A percentile compares a stretch with the other conserved stretches of the same genome.
These are phyloP conservation scores for Wallacemonas sp. DNA, from an alignment of 208 protist genomes.

Conservation along the genomic window DNA sequence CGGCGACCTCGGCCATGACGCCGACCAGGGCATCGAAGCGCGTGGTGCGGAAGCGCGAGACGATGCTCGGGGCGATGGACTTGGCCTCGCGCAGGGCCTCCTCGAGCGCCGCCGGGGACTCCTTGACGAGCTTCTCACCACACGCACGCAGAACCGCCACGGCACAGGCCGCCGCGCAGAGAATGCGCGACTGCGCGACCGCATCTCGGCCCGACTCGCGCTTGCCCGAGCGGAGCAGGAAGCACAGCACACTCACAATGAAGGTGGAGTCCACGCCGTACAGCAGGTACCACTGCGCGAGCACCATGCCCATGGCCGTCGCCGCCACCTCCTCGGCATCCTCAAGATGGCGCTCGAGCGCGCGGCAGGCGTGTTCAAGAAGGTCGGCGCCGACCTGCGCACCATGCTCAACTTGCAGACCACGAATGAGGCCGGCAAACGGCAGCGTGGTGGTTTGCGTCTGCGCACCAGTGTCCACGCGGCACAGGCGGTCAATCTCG, in stretches of 20 bases:
- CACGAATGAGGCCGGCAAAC: constrained; percentile 76
- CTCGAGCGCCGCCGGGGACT: constrained; percentile 66
- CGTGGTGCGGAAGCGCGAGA: constrained; percentile 20
- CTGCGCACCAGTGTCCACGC: constrained; percentile 52
- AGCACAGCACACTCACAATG: constrained; percentile 53
- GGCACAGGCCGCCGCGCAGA: constrained; percentile 48
- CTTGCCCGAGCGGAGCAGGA: constrained; percentile 34
- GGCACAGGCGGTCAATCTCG: constrained; percentile 61
- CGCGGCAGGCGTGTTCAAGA: constrained; percentile 49
- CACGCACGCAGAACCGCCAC: constrained; percentile 72
- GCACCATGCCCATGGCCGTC: constrained; percentile 60
- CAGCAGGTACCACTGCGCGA: constrained; percentile 75
- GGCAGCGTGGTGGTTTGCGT: constrained; percentile 63
- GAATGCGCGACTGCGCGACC: background rate
- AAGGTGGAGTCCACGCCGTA: constrained; percentile 69
- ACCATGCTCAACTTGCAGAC: constrained; percentile 76
- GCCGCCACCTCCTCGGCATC: constrained; percentile 51
- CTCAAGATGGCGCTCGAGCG: constrained; percentile 52
- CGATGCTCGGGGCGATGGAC: background rate
- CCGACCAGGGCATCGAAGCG: constrained; percentile 67
- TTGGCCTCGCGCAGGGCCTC: constrained; percentile 47
- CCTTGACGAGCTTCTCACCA: constrained; percentile 82
- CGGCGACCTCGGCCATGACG: constrained; percentile 66
- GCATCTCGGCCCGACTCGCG: background rate
- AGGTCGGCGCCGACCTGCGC: constrained; percentile 67